Base-by-base conservation (phyloP, 2,329 filamentous ascomycete species). In the Aureobasidium lini region DNA sequence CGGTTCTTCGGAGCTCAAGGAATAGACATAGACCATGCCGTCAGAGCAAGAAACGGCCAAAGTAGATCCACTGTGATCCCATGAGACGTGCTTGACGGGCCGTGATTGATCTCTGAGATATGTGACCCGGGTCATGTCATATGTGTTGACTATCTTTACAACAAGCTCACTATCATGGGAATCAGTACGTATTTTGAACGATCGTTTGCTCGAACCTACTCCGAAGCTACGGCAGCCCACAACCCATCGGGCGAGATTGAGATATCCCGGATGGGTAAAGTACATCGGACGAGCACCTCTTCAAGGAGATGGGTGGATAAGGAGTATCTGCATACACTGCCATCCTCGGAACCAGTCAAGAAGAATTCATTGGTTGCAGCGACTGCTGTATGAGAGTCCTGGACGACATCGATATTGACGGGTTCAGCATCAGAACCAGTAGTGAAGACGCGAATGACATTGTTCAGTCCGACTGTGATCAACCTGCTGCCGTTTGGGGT, bases 161-260 rank as follows among this genome's bases (percentile, higher is more conserved):
- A 87, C 88, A 61, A 96, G 79, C 72, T 99, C 94, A 72, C 83
- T 85, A 60, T 39, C 16, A 2, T 5, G 15, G n/a, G 3, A 10
- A 9, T 11, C 10, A 39, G 62, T 72, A 58, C 36, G 42, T 66
- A 59, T 16, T 34, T 49, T 48, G 29, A 61, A 18, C 1, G 6
- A n/a, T 9, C 46, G 13, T 6, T 39, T 8, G 2, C 16, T n/a
- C 3, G 2, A 28, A 76, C 82, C 65, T 72, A 85, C 83, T 97
- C 95, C 79, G 92, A 96, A n/a, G 92, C 91, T 29, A 97, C 90
- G 32, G 94, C 94, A 64, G 87, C 89, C 92, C 91, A 97, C 67
- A 89, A 83, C 0, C 84, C 82, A 70, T 97, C 89, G 1, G 84
- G 82, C 2, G 90, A 92, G 13, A 99, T 77, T 4, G 89, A 86